Conservation (phyloP, 176 grass and related monocot genomes). For the Ampelocalamus luodianensis region DNA sequence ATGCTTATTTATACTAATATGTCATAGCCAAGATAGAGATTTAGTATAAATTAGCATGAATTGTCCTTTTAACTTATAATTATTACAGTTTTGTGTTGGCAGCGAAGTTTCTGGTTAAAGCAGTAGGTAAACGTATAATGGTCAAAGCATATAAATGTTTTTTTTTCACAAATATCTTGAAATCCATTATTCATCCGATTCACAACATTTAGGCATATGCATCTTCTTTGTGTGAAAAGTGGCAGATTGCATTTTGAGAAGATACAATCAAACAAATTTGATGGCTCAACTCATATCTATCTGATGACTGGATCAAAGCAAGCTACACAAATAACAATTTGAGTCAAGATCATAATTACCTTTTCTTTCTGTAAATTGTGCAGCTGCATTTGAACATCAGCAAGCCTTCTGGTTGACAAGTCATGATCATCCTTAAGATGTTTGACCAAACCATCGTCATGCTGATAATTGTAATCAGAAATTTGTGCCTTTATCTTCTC, state of each 20-base stretch:
- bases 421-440: conserved; percentile 70
- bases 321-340: background rate
- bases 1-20: conserved; percentile 7
- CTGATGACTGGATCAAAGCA: background rate
- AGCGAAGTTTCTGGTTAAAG: conserved; percentile 13
- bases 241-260: background rate
- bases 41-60: conserved; percentile 20
- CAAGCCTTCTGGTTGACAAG: conserved; percentile 81
- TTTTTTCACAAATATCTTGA: background rate
- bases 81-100: background rate
- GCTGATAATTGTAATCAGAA: conserved; percentile 49
- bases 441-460: conserved; percentile 40
- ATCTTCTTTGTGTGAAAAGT: background rate
- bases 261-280: background rate
- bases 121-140: background rate
- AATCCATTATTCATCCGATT: background rate
- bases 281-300: conserved; percentile 20
- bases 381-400: conserved; percentile 80
- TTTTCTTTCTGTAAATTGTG: conserved; percentile 82
- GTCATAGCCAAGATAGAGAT: conserved; percentile 8
- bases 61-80: background rate
- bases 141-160: background rate
- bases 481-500: conserved; percentile 86
- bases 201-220: background rate
- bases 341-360: conserved; percentile 50